These are phyloP conservation scores for Jasminum sambac DNA, from an alignment of 257 asterid species.

Conservation along the genomic window DNA sequence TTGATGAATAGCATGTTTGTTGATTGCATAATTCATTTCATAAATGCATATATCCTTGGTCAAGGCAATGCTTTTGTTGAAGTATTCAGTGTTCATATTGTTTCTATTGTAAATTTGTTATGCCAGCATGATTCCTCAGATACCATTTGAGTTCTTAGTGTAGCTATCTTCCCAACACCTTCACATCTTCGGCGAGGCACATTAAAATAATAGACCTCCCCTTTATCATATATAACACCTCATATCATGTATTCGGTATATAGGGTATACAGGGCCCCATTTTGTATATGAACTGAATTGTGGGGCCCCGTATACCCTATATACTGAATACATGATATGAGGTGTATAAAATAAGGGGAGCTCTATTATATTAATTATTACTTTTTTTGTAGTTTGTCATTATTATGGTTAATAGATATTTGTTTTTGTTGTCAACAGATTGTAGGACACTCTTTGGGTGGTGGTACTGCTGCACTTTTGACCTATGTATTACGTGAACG, in stretches of 20 bases:
- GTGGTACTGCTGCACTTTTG: slow-evolving; percentile 92
- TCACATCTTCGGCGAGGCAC: slow-evolving; percentile 9
- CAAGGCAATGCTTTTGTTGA: not conserved
- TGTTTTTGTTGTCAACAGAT: slow-evolving; percentile 47
- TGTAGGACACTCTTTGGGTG: slow-evolving; percentile 97
- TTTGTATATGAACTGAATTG: too few species aligned
- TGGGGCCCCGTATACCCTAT: too few species aligned
- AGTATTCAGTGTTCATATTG: slow-evolving; percentile 12
- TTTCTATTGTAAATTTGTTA: not conserved
- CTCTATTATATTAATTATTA: too few species aligned
- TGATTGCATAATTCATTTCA: slow-evolving; percentile 3
- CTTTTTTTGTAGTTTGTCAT: not conserved
- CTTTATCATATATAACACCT: too few species aligned
- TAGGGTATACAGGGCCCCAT: too few species aligned
- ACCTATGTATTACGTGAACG: slow-evolving; percentile 87
- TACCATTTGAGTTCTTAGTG: not conserved
- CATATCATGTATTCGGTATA: too few species aligned
- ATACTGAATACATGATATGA: too few species aligned
- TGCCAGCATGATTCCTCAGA: not conserved
- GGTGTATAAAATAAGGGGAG: too few species aligned
- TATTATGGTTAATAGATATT: slow-evolving; percentile 10
- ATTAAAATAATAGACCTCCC: too few species aligned
- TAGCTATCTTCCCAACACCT: not conserved
- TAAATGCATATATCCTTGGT: not conserved
- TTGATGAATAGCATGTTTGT: not conserved